Conservation (phyloP, 495 filamentous ascomycete genomes). For the Penicillium tannophilum region DNA sequence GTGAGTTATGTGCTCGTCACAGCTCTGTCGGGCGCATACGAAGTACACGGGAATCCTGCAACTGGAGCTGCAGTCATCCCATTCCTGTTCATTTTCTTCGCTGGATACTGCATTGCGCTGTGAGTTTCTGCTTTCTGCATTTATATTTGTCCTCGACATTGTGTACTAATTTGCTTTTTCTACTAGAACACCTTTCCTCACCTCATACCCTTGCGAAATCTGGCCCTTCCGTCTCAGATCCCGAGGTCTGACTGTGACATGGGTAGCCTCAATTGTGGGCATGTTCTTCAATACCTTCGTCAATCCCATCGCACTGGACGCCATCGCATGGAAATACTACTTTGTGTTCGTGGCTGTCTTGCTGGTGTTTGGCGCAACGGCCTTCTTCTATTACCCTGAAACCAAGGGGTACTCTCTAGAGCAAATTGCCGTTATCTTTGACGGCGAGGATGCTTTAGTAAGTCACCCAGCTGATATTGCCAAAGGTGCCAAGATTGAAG, state of each 20-base stretch:
- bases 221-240: conserved; percentile 65
- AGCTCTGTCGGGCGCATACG: conserved; percentile 56
- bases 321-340: conserved; percentile 60
- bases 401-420: conserved; percentile 65
- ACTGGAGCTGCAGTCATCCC: conserved; percentile 57
- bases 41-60: conserved; percentile 28
- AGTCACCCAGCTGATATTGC: not conserved
- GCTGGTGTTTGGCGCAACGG: conserved; percentile 51
- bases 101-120: conserved; percentile 60
- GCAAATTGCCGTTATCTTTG: conserved; percentile 46
- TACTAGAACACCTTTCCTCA: conserved; percentile 55
- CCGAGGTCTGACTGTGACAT: conserved; percentile 66
- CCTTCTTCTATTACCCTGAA: conserved; percentile 67
- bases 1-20: conserved; percentile 57
- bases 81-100: conserved; percentile 61
- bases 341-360: conserved; percentile 61
- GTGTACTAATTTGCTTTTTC: not conserved
- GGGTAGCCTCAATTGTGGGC: conserved; percentile 56
- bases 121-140: conserved; percentile 22
- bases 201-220: conserved; percentile 66
- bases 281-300: conserved; percentile 57
- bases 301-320: conserved; percentile 60
- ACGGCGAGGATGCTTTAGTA: conserved; percentile 10
- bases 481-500: not conserved
- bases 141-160: not conserved